Evolutionary conservation across 2,329 filamentous ascomycete genomes (phyloP), one percentile per base, ranked within the genome.

Genomic region (Aspergillus sp.): DNA sequence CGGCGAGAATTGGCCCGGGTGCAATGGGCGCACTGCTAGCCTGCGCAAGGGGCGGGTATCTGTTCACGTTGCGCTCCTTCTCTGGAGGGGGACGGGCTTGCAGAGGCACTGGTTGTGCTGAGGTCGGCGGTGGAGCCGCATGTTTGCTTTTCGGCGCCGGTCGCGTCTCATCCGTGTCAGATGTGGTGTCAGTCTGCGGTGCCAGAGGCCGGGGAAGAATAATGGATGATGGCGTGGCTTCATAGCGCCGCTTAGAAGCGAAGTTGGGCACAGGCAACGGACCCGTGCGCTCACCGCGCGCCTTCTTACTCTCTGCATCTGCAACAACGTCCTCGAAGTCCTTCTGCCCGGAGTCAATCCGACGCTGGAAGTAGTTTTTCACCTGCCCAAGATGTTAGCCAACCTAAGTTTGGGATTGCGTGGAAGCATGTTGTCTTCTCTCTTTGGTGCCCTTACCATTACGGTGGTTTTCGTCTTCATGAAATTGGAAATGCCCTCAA

Each of bases 381-480:
- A 82, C 80, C 79, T 81, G 47, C 10, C 52, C 2, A n/a, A 11
- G 7, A 3, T 20, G 42, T 56, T 10, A 52, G 54, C 39, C 36
- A 42, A 16, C 16, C 14, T 14, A 7, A 3, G 14, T 6, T 42
- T n/a, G 36, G 36, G 16, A 42, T 18, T 16, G 36, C 7, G 9
- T 6, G 14, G 16, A 5, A 7, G 16, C 6, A 36, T n/a, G n/a
- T 14, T 2, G 14, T 7, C 2, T n/a, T n/a, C 14, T n/a, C 2
- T 42, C 36, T 6, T 18, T 12, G 55, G 16, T 58, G 31, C 63
- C 6, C 77, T 65, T 73, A 82, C 80, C 80, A 82, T 82, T 1
- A 78, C 78, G n/a, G 77, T 74, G 11, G 80, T 82, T 65, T 82
- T 82, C 1, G 80, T 80, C 63, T 80, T 82, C 80, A 82, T 81